Conservation (phyloP, 306 rosid species). For the Trifolium subterraneum region DNA sequence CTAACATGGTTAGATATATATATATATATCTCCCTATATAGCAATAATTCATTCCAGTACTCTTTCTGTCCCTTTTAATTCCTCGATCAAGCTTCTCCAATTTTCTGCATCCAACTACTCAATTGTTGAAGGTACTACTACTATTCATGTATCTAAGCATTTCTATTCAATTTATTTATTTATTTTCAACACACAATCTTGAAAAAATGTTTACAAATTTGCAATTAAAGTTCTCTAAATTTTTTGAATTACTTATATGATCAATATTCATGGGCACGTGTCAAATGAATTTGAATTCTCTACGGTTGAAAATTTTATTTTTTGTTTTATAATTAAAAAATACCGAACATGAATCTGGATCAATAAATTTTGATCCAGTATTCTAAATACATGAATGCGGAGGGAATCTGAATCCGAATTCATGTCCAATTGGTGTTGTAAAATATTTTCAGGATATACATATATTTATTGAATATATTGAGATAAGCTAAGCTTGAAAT, state of each 20-base stretch:
- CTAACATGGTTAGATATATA: constrained; percentile 42
- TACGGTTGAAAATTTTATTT: too few species aligned
- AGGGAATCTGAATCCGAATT: too few species aligned
- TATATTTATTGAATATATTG: too few species aligned
- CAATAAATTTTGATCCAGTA: too few species aligned
- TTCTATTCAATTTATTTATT: constrained; percentile 4
- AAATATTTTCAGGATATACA: too few species aligned
- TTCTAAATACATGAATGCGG: too few species aligned
- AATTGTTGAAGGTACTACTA: constrained; percentile 44
- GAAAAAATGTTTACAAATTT: constrained; percentile 17
- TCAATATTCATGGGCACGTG: not conserved
- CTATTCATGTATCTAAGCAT: constrained; percentile 18
- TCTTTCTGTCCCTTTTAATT: constrained; percentile 43
- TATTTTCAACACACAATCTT: constrained; percentile 19
- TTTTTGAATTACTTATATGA: constrained; percentile 27
- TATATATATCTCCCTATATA: constrained; percentile 43
- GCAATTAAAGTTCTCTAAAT: not conserved
- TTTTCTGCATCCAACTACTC: constrained; percentile 32
- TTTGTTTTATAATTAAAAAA: too few species aligned
- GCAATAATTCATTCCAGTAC: constrained; percentile 36
- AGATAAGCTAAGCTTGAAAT: constrained; percentile 1
- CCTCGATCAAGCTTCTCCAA: constrained; percentile 44
- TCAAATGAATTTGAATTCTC: not conserved
- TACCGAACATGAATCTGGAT: too few species aligned
- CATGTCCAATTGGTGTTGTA: too few species aligned